Evolutionary conservation across 148 eudicot species (phyloP).

Genomic region (Mesembryanthemum crystallinum): DNA sequence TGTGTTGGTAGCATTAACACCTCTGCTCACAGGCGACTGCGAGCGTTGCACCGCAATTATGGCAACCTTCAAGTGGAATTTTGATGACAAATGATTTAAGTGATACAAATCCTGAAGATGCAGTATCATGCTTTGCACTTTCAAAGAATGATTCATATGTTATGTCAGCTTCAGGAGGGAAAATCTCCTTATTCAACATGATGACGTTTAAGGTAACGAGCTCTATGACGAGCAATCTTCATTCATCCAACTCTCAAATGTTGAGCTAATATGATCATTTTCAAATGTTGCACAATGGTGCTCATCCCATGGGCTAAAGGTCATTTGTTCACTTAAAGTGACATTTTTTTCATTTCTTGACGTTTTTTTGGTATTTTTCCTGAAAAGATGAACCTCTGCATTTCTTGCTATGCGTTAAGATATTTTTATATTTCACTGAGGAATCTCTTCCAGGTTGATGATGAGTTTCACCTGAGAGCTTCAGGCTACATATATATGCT

Average conservation of each 20-base stretch:
- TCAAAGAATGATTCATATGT: slow-evolving; percentile 90
- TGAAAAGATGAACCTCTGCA: not conserved
- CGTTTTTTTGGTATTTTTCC: not conserved
- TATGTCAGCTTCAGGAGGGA: slow-evolving; percentile 91
- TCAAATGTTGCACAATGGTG: not conserved
- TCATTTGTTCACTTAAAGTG: not conserved
- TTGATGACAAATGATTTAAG: slow-evolving; percentile 78
- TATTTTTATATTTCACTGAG: not conserved
- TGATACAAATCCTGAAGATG: slow-evolving; percentile 71
- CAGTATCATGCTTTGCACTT: slow-evolving; percentile 83
- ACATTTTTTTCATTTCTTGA: not conserved
- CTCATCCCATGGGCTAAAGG: too few relatives aligned
- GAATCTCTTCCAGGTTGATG: not conserved
- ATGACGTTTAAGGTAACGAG: slow-evolving; percentile 69
- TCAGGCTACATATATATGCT: not conserved
- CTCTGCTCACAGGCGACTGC: slow-evolving; percentile 60
- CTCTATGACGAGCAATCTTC: not conserved
- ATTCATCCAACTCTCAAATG: not conserved
- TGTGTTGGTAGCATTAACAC: slow-evolving; percentile 2
- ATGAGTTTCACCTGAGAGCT: not conserved
- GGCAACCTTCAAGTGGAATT: slow-evolving; percentile 87
- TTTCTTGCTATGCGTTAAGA: not conserved
- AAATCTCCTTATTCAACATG: slow-evolving; percentile 83
- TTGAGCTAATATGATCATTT: not conserved
- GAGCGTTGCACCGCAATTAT: slow-evolving; percentile 59